These are phyloP conservation scores for Saussurea involucrata DNA, from an alignment of 129 eudicot species.

Conservation along the genomic window DNA sequence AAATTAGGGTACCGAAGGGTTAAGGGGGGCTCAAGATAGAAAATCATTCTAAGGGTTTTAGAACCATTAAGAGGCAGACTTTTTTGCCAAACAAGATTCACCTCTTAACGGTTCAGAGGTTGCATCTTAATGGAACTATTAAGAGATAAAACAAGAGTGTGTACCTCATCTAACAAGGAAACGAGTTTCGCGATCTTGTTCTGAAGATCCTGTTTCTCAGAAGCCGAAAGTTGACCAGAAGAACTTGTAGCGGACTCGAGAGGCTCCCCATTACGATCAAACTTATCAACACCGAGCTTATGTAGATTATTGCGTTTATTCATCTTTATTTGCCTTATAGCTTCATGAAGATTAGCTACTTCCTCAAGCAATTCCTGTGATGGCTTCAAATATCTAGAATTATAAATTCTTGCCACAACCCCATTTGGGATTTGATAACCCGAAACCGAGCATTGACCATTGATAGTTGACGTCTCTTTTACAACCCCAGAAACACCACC, in stretches of 20 bases:
- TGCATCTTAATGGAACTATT: too few relatives aligned
- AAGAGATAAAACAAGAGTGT: not conserved
- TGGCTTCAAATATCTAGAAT: constrained; percentile 71
- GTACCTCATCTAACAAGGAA: constrained; percentile 82
- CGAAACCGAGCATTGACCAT: constrained; percentile 30
- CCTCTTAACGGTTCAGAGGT: too few relatives aligned
- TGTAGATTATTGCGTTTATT: constrained; percentile 33
- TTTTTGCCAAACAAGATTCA: too few relatives aligned
- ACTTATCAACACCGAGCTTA: constrained; percentile 25
- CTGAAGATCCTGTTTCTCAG: constrained; percentile 68
- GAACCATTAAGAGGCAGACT: too few relatives aligned
- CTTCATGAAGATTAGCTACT: constrained; percentile 65
- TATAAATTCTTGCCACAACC: constrained; percentile 37
- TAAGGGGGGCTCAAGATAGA: too few relatives aligned
- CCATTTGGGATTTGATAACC: constrained; percentile 48
- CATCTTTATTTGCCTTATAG: constrained; percentile 46
- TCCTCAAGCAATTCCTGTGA: constrained; percentile 78
- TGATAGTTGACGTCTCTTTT: constrained; percentile 30
- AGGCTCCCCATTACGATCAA: constrained; percentile 17
- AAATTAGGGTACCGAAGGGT: too few relatives aligned
- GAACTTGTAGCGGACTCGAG: constrained; percentile 34
- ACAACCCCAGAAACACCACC: constrained; percentile 15
- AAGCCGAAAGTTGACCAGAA: constrained; percentile 51
- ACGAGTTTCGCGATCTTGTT: constrained; percentile 64
- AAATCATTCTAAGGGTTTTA: too few relatives aligned